phyloP scores from a whole-genome alignment of 352 stramenopile species.

The Phytophthora vignae region DNA sequence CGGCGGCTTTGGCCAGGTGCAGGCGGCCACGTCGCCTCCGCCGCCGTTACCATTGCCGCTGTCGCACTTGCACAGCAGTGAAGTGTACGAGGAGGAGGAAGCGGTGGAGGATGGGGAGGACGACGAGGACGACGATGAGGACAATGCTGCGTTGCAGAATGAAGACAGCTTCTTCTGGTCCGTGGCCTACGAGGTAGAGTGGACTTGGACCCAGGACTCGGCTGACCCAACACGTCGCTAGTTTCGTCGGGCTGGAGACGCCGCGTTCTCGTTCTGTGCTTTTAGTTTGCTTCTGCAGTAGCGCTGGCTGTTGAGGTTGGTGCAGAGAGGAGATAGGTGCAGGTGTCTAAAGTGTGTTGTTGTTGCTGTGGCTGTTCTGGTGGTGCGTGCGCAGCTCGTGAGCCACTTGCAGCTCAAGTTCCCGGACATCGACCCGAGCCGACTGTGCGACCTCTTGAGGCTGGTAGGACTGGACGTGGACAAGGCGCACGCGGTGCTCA shows the following conservation, averaged over 20 bases:
- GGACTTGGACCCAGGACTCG: slow-evolving; percentile 2
- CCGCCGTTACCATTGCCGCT: background rate
- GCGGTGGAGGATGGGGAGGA: slow-evolving; percentile 11
- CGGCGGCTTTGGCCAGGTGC: slow-evolving; percentile 6
- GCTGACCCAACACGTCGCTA: background rate
- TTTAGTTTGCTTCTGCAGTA: background rate
- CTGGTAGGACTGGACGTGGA: slow-evolving; percentile 79
- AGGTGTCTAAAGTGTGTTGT: slow-evolving; percentile 7
- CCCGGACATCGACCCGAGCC: slow-evolving; percentile 73
- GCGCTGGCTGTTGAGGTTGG: background rate
- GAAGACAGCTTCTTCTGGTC: slow-evolving; percentile 91
- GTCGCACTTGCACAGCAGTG: slow-evolving; percentile 25
- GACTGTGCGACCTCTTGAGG: slow-evolving; percentile 78
- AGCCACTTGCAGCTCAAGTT: slow-evolving; percentile 88
- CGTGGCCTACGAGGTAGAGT: slow-evolving; percentile 80
- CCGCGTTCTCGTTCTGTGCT: slow-evolving; percentile 2
- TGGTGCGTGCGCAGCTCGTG: slow-evolving; percentile 60
- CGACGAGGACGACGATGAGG: slow-evolving; percentile 13
- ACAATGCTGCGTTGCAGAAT: slow-evolving; percentile 53
- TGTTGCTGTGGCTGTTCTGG: slow-evolving; percentile 20
- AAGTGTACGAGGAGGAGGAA: slow-evolving; percentile 19
- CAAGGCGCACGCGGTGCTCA: slow-evolving; percentile 77
- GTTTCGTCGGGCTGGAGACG: slow-evolving; percentile 16
- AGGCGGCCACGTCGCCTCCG: slow-evolving; percentile 12
- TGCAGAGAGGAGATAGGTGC: background rate